Conservation (phyloP, 352 stramenopile species). For the Pythium dissimile region DNA sequence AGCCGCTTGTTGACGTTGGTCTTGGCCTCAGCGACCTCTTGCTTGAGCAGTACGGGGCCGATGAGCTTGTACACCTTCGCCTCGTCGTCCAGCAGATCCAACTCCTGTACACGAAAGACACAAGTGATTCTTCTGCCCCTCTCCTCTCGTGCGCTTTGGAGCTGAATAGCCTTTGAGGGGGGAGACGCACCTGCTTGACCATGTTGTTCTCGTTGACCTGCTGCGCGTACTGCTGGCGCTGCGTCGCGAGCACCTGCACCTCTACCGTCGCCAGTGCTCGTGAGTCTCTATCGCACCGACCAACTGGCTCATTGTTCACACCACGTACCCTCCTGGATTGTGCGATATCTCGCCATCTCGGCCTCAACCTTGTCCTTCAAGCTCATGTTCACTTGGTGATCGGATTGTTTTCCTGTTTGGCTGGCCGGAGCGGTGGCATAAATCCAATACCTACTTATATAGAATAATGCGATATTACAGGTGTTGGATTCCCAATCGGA, state of each 20-base stretch:
- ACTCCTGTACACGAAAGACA: constrained; percentile 34
- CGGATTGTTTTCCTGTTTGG: constrained; percentile 3
- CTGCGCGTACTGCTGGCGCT: constrained; percentile 89
- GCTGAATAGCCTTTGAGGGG: background rate
- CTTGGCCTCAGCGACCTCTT: constrained; percentile 92
- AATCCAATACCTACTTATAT: constrained; percentile 1
- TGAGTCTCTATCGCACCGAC: background rate
- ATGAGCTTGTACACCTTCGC: constrained; percentile 95
- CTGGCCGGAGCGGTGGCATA: background rate
- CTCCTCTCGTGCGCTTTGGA: too few relatives aligned
- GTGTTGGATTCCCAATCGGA: background rate
- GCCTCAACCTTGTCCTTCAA: constrained; percentile 81
- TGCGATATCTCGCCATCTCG: constrained; percentile 89
- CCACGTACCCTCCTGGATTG: constrained; percentile 86
- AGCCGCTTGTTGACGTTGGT: constrained; percentile 94
- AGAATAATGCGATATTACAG: too few relatives aligned
- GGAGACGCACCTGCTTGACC: constrained; percentile 78
- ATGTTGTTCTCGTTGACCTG: constrained; percentile 96
- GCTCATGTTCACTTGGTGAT: constrained; percentile 18
- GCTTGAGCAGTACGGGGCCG: constrained; percentile 93
- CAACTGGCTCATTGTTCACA: background rate
- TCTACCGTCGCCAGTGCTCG: constrained; percentile 27
- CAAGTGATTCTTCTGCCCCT: background rate
- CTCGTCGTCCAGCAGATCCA: constrained; percentile 84
- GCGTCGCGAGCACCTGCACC: constrained; percentile 75